Evolutionary conservation across 2,329 filamentous ascomycete species (phyloP), one percentile per base, ranked within the genome.

Genomic region (Aspergillus sp.): DNA sequence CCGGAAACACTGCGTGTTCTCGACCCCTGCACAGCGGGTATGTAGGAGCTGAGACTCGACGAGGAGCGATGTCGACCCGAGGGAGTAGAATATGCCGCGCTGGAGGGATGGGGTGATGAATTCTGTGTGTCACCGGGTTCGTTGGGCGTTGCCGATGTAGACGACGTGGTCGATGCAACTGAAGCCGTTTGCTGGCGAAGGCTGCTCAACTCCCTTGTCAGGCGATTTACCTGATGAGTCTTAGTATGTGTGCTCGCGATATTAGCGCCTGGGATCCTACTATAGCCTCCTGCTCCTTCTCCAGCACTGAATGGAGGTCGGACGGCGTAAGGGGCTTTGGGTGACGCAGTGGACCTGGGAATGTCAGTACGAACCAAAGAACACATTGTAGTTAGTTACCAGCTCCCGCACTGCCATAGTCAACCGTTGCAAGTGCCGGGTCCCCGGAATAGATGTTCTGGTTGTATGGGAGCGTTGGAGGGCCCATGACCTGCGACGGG

Each of bases 241-340:
- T 15, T 13, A n/a, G n/a, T n/a, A n/a, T n/a, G n/a, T n/a, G n/a
- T n/a, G n/a, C n/a, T n/a, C n/a, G n/a, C n/a, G n/a, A n/a, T n/a
- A n/a, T n/a, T n/a, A n/a, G n/a, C n/a, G n/a, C n/a, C n/a, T n/a
- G n/a, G n/a, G n/a, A n/a, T 64, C 77, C 43, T 70, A 91, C 88
- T 49, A 95, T 81, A 22, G 86, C 84, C 60, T 96, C 89, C 50
- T 96, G 88, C 55, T 96, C 89, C 60, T 93, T 91, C 61, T 96
- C 89, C 15, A 95, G 70, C 63, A 94, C 78, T 38, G 83, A 70
- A 58, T 95, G 86, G 40, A 96, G 70, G 58, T 96, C 89, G 3
- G 86, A 82, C 1, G 86, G 80, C 0, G 89, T 95, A 56, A 95
- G 65, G 3, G 88, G 88, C 22, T 85, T 75, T 4, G 89, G 88